Evolutionary conservation across 108 stramenopile genomes (phyloP).

Genomic region (Fistulifera solaris): DNA sequence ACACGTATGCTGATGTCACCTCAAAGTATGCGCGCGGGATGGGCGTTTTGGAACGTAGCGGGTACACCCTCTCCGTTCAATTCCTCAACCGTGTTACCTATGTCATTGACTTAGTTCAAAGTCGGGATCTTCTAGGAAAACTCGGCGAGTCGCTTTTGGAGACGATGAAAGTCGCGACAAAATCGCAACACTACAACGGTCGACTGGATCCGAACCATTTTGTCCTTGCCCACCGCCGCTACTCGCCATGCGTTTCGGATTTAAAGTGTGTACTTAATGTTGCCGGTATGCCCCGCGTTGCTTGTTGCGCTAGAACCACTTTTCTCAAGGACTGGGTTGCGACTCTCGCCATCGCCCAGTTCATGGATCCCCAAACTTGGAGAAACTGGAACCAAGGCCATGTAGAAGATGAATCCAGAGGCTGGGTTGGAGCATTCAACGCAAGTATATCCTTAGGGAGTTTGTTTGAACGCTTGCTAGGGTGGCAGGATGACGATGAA

Average conservation of each 20-base stretch:
- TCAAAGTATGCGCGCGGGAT: conserved; percentile 75
- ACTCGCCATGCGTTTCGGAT: conserved; percentile 84
- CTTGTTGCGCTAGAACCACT: conserved; percentile 29
- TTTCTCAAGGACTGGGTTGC: conserved; percentile 58
- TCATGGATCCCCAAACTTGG: conserved; percentile 77
- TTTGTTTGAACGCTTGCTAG: conserved; percentile 68
- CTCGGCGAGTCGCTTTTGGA: conserved; percentile 54
- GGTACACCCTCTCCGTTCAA: conserved; percentile 79
- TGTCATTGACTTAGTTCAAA: conserved; percentile 69
- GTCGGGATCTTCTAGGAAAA: conserved; percentile 54
- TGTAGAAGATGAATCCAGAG: conserved; percentile 71
- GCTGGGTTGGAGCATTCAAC: conserved; percentile 93
- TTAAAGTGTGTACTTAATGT: conserved; percentile 91
- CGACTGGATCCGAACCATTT: conserved; percentile 59
- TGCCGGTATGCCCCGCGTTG: conserved; percentile 78
- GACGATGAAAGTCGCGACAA: conserved; percentile 41
- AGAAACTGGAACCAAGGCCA: conserved; percentile 56
- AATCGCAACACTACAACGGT: conserved; percentile 5
- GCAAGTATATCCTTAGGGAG: conserved; percentile 70
- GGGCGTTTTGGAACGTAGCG: conserved; percentile 75
- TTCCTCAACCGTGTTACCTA: conserved; percentile 90
- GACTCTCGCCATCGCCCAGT: conserved; percentile 59
- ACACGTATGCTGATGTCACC: conserved; percentile 73
- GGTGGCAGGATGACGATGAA: conserved; percentile 57
- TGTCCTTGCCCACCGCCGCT: conserved; percentile 75